Base-by-base conservation (phyloP, 208 protist species). In the Herpetomonas samuelpessoai region DNA sequence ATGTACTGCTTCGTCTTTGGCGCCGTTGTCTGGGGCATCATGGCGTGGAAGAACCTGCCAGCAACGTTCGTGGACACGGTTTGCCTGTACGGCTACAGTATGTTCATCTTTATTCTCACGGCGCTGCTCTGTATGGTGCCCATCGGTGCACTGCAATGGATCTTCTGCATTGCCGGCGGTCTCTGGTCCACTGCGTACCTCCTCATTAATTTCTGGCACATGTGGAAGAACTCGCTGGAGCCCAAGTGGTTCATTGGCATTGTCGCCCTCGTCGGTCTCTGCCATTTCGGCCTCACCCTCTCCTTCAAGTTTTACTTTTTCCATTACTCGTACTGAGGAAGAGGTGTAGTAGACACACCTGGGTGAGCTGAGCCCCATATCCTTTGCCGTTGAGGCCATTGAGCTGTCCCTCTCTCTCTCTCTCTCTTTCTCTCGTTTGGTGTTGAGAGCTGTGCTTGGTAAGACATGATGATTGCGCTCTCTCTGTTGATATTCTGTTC, bases 261-360 rank as follows among this genome's bases (percentile, higher is more conserved):
- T 12, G 79, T 88, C 0, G 65, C 46, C 0, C 39, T 87, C n/a
- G 83, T 95, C 18, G 46, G 38, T 26, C 47, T 67, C 27, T 81
- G 78, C 27, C 89, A 93, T 68, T 81, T 93, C 57, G 71, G 83
- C 12, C 62, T 95, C 18, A 81, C 81, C 19, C 31, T 93, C 24
- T 89, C 78, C 19, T 91, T 95, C 57, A 95, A 95, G 71, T 78
- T 95, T 55, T 95, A 95, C 71, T 95, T 95, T 57, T 73, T 95
- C 52, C 65, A 88, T 52, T 95, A 95, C 72, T 77, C 70, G 53
- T 29, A 79, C 46, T 81, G 68, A 57, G 14, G 35, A 41, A 22
- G 2, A 54, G 19, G 16, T 56, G 31, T 38, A 7, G 41, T 67
- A 60, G 53, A 49, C 25, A 16, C 0, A 41, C n/a, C 2, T 19